Base-by-base conservation (phyloP, 2,329 filamentous ascomycete species). In the Penicillium sp. region DNA sequence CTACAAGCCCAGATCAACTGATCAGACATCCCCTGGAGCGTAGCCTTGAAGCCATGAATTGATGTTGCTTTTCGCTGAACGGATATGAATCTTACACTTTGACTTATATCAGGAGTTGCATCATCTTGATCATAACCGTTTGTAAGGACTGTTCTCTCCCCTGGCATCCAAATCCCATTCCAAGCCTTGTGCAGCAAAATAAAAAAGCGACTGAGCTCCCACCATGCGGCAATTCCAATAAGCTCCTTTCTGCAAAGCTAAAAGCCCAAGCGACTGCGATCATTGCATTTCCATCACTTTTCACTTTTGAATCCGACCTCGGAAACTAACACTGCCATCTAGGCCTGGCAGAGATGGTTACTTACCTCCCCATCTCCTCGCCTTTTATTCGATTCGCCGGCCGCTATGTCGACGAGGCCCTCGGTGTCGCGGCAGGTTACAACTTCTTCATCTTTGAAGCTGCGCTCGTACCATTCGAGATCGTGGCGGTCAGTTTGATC, bases 381-480 rank as follows among this genome's bases (percentile, higher is more conserved):
- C 76, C 77, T 4, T 81, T 81, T 62, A 76, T 82, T 50, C 77
- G 78, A 16, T 78, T 81, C 55, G 78, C 77, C 16, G 75, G 78
- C 50, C 74, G 77, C 10, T 82, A 78, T 65, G 80, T 82, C 41
- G 80, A 82, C 58, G 77, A 79, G 43, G 79, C 80, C 16, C 77
- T 82, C 53, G 78, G 79, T 5, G 75, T 81, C 51, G 77, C 78
- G 22, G 75, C 76, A 18, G 79, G 78, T 4, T 82, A 79, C 71
- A 83, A 82, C 61, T 83, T 82, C 65, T 82, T 82, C 68, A 68
- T 83, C 50, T 81, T 81, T 58, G 78, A 82, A 69, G 81, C 79
- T 6, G 73, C 79, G 6, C 70, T 83, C 50, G 79, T 83, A 3
- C 82, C 82, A 0, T 83, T 83, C 55, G 82, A 84, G 63, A 78